A percentile compares a stretch with the other conserved stretches of the same genome.
Evolutionary conservation across 805 yeast genomes (phyloP).

Genomic region (Pichia scutulata): DNA sequence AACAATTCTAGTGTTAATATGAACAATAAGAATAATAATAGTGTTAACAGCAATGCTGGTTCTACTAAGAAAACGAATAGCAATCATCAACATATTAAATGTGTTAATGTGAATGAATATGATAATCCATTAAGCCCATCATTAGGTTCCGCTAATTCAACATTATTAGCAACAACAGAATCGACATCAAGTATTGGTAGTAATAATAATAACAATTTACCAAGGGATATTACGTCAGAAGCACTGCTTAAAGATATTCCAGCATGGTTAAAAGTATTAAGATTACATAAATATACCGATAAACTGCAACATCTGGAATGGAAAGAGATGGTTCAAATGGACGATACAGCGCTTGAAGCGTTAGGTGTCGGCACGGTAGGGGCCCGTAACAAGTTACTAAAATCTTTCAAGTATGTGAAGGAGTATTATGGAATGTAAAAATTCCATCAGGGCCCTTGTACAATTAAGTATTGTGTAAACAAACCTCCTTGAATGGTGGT

Average conservation of each 20-base stretch:
- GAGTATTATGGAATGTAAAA: conserved; percentile 31
- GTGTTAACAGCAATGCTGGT: background rate
- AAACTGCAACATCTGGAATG: conserved; percentile 69
- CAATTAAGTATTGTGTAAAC: no score
- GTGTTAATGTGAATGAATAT: background rate
- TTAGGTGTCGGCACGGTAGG: conserved; percentile 92
- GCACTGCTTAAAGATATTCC: conserved; percentile 71
- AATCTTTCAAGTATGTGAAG: conserved; percentile 81
- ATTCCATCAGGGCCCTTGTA: no score
- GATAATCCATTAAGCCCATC: background rate
- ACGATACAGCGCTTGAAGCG: conserved; percentile 60
- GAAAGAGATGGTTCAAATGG: conserved; percentile 66
- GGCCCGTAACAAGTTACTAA: conserved; percentile 86
- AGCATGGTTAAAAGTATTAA: conserved; percentile 80
- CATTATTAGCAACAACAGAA: background rate
- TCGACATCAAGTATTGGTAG: background rate
- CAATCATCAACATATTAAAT: background rate
- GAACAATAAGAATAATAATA: background rate
- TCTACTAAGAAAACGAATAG: background rate
- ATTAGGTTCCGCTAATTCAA: background rate
- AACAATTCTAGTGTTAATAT: conserved; percentile 5
- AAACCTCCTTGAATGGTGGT: no score
- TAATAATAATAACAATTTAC: conserved; percentile 19
- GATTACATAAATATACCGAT: conserved; percentile 92
- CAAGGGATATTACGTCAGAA: conserved; percentile 43